Conservation (phyloP, 768 basidiomycete species). For the Epithele typhae region DNA sequence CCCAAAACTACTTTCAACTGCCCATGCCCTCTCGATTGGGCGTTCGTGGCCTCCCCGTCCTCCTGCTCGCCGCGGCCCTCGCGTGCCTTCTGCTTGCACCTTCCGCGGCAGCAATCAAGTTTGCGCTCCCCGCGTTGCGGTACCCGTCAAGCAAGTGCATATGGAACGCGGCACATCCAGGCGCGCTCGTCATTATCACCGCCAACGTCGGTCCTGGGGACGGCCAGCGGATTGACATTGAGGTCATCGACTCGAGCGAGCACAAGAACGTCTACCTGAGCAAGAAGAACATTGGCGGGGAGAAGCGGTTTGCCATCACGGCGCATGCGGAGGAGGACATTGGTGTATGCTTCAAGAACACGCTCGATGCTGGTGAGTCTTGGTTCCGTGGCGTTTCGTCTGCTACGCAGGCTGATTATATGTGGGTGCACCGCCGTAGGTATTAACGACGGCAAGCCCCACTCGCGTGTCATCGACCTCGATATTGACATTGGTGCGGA, state of each 20-base stretch:
- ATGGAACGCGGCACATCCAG: slow-evolving; percentile 88
- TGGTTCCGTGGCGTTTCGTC: neutral
- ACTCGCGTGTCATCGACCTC: slow-evolving; percentile 75
- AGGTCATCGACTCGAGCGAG: slow-evolving; percentile 86
- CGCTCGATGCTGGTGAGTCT: slow-evolving; percentile 64
- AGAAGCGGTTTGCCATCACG: slow-evolving; percentile 91
- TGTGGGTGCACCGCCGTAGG: slow-evolving; percentile 39
- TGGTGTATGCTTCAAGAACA: slow-evolving; percentile 92
- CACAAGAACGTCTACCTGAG: slow-evolving; percentile 86
- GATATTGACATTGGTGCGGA: slow-evolving; percentile 98
- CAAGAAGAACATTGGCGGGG: slow-evolving; percentile 83
- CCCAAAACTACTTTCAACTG: no score
- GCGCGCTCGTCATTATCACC: slow-evolving; percentile 92
- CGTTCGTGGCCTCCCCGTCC: neutral
- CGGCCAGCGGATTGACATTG: slow-evolving; percentile 85
- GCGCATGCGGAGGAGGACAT: slow-evolving; percentile 92
- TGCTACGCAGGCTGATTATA: neutral
- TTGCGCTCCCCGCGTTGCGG: slow-evolving; percentile 65
- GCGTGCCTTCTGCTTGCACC: slow-evolving; percentile 24
- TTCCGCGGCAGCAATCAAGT: slow-evolving; percentile 70
- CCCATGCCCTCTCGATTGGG: no score
- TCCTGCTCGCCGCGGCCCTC: slow-evolving; percentile 27
- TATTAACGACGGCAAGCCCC: slow-evolving; percentile 43
- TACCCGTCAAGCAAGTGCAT: slow-evolving; percentile 83
- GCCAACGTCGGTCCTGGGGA: slow-evolving; percentile 80